These are phyloP conservation scores for Mikania micrantha DNA, from an alignment of 129 eudicot genomes.

Conservation along the genomic window DNA sequence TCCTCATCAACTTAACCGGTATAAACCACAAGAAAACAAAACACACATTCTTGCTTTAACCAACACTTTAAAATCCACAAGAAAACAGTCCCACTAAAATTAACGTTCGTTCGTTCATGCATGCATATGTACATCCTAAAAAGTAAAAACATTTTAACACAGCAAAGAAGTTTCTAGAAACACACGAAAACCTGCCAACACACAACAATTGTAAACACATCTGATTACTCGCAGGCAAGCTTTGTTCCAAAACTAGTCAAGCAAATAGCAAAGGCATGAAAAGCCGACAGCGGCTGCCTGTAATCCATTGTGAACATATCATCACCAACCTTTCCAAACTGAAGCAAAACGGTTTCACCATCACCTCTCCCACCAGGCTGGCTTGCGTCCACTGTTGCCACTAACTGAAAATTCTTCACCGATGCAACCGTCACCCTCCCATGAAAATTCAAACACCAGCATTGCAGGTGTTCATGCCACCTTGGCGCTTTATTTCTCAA, in stretches of 20 bases:
- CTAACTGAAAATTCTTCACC: conserved; percentile 90
- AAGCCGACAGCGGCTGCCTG: conserved; percentile 85
- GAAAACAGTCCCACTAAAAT: neutral
- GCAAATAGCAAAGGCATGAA: conserved; percentile 94
- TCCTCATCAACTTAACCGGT: neutral
- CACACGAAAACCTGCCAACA: neutral
- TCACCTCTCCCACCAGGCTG: conserved; percentile 88
- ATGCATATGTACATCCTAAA: conserved; percentile 25
- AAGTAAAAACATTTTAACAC: neutral
- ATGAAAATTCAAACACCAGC: conserved; percentile 98
- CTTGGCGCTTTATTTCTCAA: conserved; percentile 90
- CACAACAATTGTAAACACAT: neutral
- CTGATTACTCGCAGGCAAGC: conserved; percentile 74
- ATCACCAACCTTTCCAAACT: conserved; percentile 90
- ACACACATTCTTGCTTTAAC: neutral
- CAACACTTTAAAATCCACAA: conserved; percentile 7
- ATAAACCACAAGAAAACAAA: neutral
- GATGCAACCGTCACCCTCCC: conserved; percentile 97
- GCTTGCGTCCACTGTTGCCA: conserved; percentile 74
- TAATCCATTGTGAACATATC: conserved; percentile 90
- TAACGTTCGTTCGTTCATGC: conserved; percentile 15
- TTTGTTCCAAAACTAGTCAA: conserved; percentile 93
- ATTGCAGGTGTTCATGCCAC: conserved; percentile 94
- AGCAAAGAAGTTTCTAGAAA: conserved; percentile 2
- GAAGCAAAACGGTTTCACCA: conserved; percentile 82